Evolutionary conservation across 768 basidiomycete species (phyloP), one percentile per base, ranked within the genome.

Genomic region (Cystofilobasidium ferigula): DNA sequence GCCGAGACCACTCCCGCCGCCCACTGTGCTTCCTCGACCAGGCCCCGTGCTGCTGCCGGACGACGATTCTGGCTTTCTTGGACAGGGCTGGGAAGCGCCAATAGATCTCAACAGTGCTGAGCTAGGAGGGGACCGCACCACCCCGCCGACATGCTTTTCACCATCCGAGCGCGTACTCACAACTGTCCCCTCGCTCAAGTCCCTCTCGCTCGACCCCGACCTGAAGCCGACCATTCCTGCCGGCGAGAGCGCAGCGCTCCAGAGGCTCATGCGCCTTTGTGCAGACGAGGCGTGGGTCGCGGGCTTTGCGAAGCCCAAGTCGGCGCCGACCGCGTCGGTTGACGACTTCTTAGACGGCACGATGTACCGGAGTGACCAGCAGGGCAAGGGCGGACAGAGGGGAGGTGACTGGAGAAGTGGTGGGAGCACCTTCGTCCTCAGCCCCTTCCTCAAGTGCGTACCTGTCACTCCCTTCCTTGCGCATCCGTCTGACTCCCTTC

Each of bases 261-360:
- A 64, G 13, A 59, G 74, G 13, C 71, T 77, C 9, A 54, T 65
- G 13, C 54, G 59, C 24, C 77, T 75, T 58, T 62, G 73, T 16
- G 34, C 53, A 0, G 62, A 75, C 57, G 69, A 69, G 12, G 67
- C 67, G 8, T 61, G 71, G 51, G 73, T 76, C n/a, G 74, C 75
- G 8, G 72, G 69, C n/a, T 78, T 78, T 69, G 73, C 74, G 8
- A 78, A 78, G 69, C 77, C 77, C 0, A 69, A 72, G 26, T 75
- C 77, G 5, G 70, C 72, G 7, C 77, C 77, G 2, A 76, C 76
- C 8, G 72, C 71, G 4, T 68, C 75, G 36, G 74, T 76, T 0
- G 30, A 30, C 22, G 64, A 59, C n/a, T 64, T 64, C 34, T 14
- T 64, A 6, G 63, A 59, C 22, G 63, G 63, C 22, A 16, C 24